These are phyloP conservation scores for Aureobasidium sp. DNA, from an alignment of 2,329 filamentous ascomycete species.

Conservation along the genomic window DNA sequence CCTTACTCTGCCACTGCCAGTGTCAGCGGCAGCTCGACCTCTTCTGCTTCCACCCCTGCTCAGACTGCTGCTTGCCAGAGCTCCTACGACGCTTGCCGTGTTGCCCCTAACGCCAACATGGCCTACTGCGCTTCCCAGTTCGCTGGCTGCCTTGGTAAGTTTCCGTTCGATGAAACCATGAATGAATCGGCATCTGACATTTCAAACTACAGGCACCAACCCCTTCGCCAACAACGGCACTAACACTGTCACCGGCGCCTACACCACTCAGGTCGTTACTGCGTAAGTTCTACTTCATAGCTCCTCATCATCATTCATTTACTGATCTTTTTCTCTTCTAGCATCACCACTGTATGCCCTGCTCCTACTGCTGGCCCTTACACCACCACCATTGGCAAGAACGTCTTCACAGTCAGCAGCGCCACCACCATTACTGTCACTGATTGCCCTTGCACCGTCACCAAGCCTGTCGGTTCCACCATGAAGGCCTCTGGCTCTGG, in stretches of 20 bases:
- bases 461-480: slow-evolving; percentile 12
- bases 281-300: slow-evolving; percentile 42
- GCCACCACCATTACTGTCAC: slow-evolving; percentile 25
- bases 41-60: background rate
- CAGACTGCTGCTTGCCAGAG: slow-evolving; percentile 6
- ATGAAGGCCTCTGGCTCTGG: background rate
- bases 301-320: no score
- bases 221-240: slow-evolving; percentile 11
- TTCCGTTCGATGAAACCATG: no score
- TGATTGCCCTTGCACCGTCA: slow-evolving; percentile 21
- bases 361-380: slow-evolving; percentile 50
- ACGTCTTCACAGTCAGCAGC: slow-evolving; percentile 62
- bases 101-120: slow-evolving; percentile 11
- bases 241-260: background rate
- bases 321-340: slow-evolving; percentile 28
- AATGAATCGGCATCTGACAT: no score
- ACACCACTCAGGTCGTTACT: slow-evolving; percentile 36
- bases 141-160: slow-evolving; percentile 13
- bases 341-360: slow-evolving; percentile 66
- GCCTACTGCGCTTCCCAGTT: slow-evolving; percentile 12
- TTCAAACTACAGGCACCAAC: no score
- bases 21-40: background rate
- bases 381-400: slow-evolving; percentile 47
- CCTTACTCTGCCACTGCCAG: background rate
- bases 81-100: slow-evolving; percentile 12